A percentile compares a stretch with the other conserved stretches of the same genome.
Evolutionary conservation across 1,284 basidiomycete species (phyloP).

Genomic region (Sporisorium exsertum): DNA sequence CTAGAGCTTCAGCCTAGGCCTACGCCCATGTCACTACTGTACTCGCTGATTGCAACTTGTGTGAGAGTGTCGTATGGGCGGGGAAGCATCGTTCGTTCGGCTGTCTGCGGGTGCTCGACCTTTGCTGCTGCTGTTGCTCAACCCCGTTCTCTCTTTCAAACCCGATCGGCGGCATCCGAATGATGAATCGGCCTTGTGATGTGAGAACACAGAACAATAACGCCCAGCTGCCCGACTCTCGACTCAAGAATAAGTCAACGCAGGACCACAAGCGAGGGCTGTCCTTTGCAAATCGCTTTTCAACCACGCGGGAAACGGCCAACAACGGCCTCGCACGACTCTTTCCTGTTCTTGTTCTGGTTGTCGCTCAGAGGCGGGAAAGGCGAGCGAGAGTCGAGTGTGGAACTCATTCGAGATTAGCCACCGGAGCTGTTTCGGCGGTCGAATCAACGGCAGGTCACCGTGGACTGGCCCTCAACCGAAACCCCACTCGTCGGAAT

Average conservation of each 20-base stretch:
- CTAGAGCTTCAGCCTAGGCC: slow-evolving; percentile 27
- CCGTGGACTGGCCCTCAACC: not conserved
- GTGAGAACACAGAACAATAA: too few species aligned
- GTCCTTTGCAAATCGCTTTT: slow-evolving; percentile 2
- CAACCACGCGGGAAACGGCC: not conserved
- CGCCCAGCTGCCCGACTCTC: not conserved
- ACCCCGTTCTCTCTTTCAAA: slow-evolving; percentile 6
- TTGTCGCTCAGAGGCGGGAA: not conserved
- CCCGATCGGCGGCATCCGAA: not conserved
- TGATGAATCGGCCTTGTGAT: not conserved
- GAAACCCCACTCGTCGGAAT: slow-evolving; percentile 1
- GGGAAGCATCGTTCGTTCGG: slow-evolving; percentile 17
- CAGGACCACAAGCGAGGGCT: not conserved
- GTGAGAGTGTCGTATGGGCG: slow-evolving; percentile 5
- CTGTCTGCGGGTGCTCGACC: slow-evolving; percentile 7
- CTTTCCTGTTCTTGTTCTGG: not conserved
- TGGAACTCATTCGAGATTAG: not conserved
- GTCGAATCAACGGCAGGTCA: not conserved
- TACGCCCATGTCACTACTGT: slow-evolving; percentile 36
- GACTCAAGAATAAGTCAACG: not conserved
- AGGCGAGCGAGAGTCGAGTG: not conserved
- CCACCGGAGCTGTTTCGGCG: slow-evolving; percentile 10
- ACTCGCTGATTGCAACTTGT: not conserved
- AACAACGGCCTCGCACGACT: not conserved
- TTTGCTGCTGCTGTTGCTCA: not conserved